Evolutionary conservation across 495 filamentous ascomycete genomes (phyloP), one percentile per base, ranked within the genome.

Genomic region (Tuber magnatum): DNA sequence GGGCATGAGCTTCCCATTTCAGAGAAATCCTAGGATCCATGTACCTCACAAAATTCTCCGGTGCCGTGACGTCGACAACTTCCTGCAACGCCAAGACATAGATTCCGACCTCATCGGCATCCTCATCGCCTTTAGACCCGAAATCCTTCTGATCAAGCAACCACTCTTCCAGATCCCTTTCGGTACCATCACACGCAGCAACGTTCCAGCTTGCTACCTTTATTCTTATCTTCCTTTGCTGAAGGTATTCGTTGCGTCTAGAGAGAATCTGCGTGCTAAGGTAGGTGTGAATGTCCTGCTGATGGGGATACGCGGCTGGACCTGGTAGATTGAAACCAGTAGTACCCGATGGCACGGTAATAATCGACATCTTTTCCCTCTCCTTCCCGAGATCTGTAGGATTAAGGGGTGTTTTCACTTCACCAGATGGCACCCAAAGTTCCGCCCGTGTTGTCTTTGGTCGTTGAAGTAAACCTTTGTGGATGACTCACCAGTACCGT

Each of bases 201-300:
- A 97, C 93, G 84, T 99, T 99, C 96, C 96, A 99, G 2, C 91
- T 90, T 8, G 94, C 95, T 38, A 97, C 86, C 81, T 97, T 97
- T 79, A 98, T 88, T 74, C 88, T 89, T 73, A 97, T 88, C 42
- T 88, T 87, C 73, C 87, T 87, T 43, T 89, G 87, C 20, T 87
- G 87, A 14, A 90, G 91, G 81, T 93, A 99, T 80, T 97, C 94
- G 51, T 88, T 84, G 76, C 90, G 89, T 65, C 95, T 86, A 18
- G 90, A 90, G 81, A 89, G 88, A 28, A 98, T 83, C 73, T 80
- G 71, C 38, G 76, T 28, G 28, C 56, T 68, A 38, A 82, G 69
- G 56, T 82, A 82, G 4, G 88, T 88, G 71, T 89, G 87, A 12
- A 88, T 80, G 40, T 80, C 77, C 70, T 72, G 77, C 42, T 44